Evolutionary conservation across 768 basidiomycete species (phyloP).

Genomic region (Podaxis sp.): DNA sequence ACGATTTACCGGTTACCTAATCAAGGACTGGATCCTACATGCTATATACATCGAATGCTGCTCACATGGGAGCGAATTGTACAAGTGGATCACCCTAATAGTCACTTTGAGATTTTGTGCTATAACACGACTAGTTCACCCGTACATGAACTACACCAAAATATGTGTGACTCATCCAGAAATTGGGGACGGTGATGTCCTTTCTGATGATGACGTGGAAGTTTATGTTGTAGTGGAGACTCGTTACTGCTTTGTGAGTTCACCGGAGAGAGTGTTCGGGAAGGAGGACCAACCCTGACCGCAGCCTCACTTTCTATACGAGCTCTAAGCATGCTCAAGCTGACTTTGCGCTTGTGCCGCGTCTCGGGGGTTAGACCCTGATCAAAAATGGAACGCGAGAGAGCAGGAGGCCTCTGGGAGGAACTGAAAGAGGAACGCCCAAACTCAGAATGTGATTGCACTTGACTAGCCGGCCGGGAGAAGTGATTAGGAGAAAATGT

Average conservation of each 20-base stretch:
- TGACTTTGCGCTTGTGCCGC: conserved; percentile 77
- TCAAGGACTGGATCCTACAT: conserved; percentile 6
- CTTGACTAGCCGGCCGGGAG: conserved; percentile 43
- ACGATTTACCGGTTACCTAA: conserved; percentile 4
- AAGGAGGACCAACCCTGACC: conserved; percentile 38
- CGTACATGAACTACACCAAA: conserved; percentile 82
- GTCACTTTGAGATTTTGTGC: conserved; percentile 7
- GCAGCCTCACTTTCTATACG: conserved; percentile 81
- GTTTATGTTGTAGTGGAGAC: conserved; percentile 21
- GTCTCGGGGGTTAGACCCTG: conserved; percentile 70
- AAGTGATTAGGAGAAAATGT: conserved; percentile 42
- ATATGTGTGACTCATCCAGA: conserved; percentile 83
- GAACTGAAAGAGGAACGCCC: conserved; percentile 35
- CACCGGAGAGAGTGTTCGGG: conserved; percentile 53
- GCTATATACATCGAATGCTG: conserved; percentile 4
- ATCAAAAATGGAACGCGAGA: conserved; percentile 61
- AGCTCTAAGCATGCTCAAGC: conserved; percentile 86
- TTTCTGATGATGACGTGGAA: conserved; percentile 18
- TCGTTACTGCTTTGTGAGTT: conserved; percentile 31
- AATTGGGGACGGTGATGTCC: conserved; percentile 59
- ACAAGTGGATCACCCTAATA: conserved; percentile 11
- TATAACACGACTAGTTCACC: conserved; percentile 80
- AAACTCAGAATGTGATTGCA: conserved; percentile 26
- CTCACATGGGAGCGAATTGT: conserved; percentile 10
- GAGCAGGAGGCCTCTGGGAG: conserved; percentile 34